Conservation (phyloP, 1,284 basidiomycete genomes). For the Vanrija pseudolonga region DNA sequence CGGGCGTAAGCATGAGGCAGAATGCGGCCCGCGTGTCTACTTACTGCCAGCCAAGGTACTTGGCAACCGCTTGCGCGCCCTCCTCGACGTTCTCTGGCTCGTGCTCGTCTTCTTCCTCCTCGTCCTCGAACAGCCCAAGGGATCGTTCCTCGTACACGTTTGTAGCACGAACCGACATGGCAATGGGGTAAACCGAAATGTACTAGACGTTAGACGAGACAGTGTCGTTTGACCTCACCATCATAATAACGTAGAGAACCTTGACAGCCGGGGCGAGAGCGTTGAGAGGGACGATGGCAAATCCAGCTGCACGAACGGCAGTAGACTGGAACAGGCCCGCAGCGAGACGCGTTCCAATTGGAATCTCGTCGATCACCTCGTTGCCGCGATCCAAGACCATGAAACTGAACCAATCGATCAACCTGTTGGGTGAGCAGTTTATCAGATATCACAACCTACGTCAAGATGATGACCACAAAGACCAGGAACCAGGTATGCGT, state of each 20-base stretch:
- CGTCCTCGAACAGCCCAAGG: conserved; percentile 65
- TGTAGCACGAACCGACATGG: conserved; percentile 82
- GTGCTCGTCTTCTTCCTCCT: conserved; percentile 53
- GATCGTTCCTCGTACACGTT: conserved; percentile 95
- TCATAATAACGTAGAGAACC: conserved; percentile 77
- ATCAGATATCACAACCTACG: conserved; percentile 49
- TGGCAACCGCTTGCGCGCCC: conserved; percentile 46
- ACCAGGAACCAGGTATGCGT: conserved; percentile 93
- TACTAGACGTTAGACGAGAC: conserved; percentile 47
- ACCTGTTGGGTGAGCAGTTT: neutral
- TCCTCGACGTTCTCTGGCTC: conserved; percentile 47
- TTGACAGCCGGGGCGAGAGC: conserved; percentile 77
- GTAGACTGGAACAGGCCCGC: conserved; percentile 67
- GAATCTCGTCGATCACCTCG: conserved; percentile 62
- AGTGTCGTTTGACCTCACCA: conserved; percentile 44
- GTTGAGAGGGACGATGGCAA: conserved; percentile 68
- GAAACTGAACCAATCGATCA: conserved; percentile 82
- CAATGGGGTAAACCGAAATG: conserved; percentile 54
- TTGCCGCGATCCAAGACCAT: conserved; percentile 84
- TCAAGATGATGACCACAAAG: conserved; percentile 63
- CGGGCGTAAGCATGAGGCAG: neutral
- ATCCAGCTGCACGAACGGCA: conserved; percentile 83
- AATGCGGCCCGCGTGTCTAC: conserved; percentile 2
- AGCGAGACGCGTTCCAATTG: conserved; percentile 63
- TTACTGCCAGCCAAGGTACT: conserved; percentile 49